A percentile compares a stretch with the other conserved stretches of the same genome.
Conservation (phyloP, 179 eudicot genomes). For the Spergularia azorica region DNA sequence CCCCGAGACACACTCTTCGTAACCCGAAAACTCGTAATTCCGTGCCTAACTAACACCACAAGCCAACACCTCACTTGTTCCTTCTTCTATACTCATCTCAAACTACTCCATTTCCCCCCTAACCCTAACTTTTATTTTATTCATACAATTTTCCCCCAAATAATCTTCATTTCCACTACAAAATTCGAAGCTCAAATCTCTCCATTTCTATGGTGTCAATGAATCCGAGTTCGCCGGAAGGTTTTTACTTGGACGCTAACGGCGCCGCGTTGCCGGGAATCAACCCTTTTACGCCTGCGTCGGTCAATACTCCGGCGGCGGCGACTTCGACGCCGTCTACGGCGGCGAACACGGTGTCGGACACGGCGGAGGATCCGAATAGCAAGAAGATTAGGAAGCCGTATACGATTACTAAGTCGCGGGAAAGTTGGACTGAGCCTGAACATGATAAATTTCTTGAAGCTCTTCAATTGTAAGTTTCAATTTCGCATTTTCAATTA, state of each 20-base stretch:
- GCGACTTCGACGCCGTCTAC: not conserved
- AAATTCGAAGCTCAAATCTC: no score
- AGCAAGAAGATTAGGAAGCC: conserved; percentile 81
- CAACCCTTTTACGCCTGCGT: conserved; percentile 38
- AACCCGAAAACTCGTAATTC: no score
- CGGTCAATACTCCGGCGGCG: conserved; percentile 24
- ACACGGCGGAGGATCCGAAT: conserved; percentile 42
- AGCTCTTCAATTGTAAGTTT: conserved; percentile 92
- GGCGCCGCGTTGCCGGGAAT: conserved; percentile 63
- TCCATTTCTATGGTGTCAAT: conserved; percentile 50
- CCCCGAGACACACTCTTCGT: no score
- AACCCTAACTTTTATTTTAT: no score
- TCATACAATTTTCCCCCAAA: no score
- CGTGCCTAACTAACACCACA: no score
- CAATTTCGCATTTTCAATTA: not conserved
- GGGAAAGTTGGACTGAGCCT: conserved; percentile 98
- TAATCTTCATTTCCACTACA: no score
- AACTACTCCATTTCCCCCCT: no score
- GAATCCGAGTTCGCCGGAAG: conserved; percentile 56
- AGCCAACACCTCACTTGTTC: no score
- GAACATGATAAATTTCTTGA: conserved; percentile 99
- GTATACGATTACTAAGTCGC: conserved; percentile 87
- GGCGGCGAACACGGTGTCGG: conserved; percentile 18
- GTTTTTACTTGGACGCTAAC: conserved; percentile 55
- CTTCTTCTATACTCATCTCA: no score